phyloP scores from a whole-genome alignment of 2,329 filamentous ascomycete species.

The Cyanodermella asteris region DNA sequence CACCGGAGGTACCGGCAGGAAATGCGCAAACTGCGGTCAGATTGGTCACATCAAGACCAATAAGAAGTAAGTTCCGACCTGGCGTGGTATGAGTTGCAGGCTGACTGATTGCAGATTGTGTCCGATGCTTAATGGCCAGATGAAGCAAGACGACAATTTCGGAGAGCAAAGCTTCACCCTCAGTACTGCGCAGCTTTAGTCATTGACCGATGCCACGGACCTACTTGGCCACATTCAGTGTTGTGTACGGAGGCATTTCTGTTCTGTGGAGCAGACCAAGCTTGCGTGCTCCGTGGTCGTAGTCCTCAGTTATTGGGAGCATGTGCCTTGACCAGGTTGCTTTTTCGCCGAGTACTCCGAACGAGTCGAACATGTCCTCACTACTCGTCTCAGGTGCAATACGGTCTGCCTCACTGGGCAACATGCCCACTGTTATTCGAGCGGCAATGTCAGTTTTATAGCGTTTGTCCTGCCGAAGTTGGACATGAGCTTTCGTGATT shows the following conservation, averaged over 20 bases:
- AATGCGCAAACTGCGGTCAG: constrained; percentile 94
- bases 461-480: no score
- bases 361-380: no score
- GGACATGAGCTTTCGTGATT: no score
- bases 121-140: constrained; percentile 65
- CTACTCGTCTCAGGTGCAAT: no score
- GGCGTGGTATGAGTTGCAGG: constrained; percentile 4
- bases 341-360: no score
- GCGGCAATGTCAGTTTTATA: no score
- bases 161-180: constrained; percentile 25
- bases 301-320: no score
- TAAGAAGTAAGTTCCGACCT: constrained; percentile 46
- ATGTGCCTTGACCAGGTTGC: no score
- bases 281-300: no score
- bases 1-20: constrained; percentile 45
- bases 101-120: constrained; percentile 39
- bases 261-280: no score
- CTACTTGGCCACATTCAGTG: background rate
- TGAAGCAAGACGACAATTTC: constrained; percentile 32
- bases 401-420: no score
- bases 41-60: constrained; percentile 98
- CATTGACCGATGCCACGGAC: background rate
- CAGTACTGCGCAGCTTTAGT: constrained; percentile 16
- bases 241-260: background rate
- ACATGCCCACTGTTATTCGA: no score